These are phyloP conservation scores for Corinectria fuckeliana DNA, from an alignment of 2,329 filamentous ascomycete genomes.

Conservation along the genomic window DNA sequence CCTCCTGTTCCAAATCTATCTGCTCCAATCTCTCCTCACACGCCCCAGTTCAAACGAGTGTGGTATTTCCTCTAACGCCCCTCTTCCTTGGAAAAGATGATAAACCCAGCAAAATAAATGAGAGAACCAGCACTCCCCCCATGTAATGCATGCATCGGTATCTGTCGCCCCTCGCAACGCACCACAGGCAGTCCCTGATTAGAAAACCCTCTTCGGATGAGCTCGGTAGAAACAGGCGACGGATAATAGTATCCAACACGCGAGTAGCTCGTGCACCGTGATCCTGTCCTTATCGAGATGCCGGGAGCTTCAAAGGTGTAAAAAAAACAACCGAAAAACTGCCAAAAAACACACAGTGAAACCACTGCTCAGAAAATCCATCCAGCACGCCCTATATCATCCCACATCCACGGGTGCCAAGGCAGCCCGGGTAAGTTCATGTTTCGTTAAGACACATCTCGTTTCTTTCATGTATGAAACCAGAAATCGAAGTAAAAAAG, in stretches of 20 bases:
- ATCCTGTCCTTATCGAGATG: constrained; percentile 26
- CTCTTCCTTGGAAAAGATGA: constrained; percentile 18
- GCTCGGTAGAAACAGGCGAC: constrained; percentile 21
- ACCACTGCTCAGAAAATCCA: constrained; percentile 25
- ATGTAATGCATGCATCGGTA: constrained; percentile 23
- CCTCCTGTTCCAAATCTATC: constrained; percentile 30
- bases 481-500: constrained; percentile 32
- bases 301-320: constrained; percentile 25
- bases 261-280: constrained; percentile 31
- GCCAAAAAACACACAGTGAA: constrained; percentile 18
- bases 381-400: constrained; percentile 36
- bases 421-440: constrained; percentile 37
- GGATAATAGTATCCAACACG: constrained; percentile 20
- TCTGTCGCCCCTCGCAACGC: constrained; percentile 31
- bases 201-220: constrained; percentile 14
- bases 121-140: constrained; percentile 25
- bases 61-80: constrained; percentile 37
- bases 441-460: constrained; percentile 45
- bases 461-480: constrained; percentile 40
- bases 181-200: constrained; percentile 29
- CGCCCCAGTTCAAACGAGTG: constrained; percentile 32
- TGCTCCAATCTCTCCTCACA: constrained; percentile 19
- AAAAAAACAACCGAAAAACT: constrained; percentile 17
- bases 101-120: constrained; percentile 18
- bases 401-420: constrained; percentile 33